A percentile compares a stretch with the other conserved stretches of the same genome.
Conservation (phyloP, 2,329 filamentous ascomycete species). For the Tolypocladium amazonense region DNA sequence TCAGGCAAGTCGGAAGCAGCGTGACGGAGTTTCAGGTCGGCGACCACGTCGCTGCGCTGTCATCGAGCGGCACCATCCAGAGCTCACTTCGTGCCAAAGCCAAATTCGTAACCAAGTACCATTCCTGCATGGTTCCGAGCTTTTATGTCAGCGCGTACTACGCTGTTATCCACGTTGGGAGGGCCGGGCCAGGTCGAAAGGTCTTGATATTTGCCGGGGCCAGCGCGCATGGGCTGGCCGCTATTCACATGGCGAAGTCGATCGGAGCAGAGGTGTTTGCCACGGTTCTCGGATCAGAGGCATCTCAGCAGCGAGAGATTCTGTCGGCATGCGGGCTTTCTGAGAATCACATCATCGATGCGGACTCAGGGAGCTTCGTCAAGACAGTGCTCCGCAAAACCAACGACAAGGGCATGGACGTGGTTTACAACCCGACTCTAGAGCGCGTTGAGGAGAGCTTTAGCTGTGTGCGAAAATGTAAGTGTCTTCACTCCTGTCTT, state of each 20-base stretch:
- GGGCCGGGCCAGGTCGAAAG: conserved; percentile 13
- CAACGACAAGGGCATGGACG: conserved; percentile 23
- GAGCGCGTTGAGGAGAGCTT: conserved; percentile 19
- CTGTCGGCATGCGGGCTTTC: conserved; percentile 24
- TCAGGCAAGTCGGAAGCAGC: conserved; percentile 22
- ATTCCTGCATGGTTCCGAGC: conserved; percentile 21
- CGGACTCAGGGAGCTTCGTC: conserved; percentile 22
- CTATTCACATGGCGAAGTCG: conserved; percentile 26
- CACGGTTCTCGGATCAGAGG: conserved; percentile 22
- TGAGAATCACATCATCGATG: conserved; percentile 25
- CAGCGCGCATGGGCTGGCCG: conserved; percentile 31
- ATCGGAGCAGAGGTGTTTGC: conserved; percentile 29
- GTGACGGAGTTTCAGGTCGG: conserved; percentile 21
- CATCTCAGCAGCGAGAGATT: conserved; percentile 22
- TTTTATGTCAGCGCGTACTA: conserved; percentile 31
- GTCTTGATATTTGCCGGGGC: conserved; percentile 34
- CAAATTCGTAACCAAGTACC: conserved; percentile 23
- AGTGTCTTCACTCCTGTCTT: too few relatives aligned
- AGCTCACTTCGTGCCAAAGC: conserved; percentile 21
- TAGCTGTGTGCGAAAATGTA: conserved; percentile 24
- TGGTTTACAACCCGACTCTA: conserved; percentile 35
- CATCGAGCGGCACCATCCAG: conserved; percentile 22
- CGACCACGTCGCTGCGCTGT: conserved; percentile 31
- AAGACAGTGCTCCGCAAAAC: conserved; percentile 20
- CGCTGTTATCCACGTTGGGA: conserved; percentile 23